Conservation (phyloP, 306 rosid genomes). For the Vicia sativa region DNA sequence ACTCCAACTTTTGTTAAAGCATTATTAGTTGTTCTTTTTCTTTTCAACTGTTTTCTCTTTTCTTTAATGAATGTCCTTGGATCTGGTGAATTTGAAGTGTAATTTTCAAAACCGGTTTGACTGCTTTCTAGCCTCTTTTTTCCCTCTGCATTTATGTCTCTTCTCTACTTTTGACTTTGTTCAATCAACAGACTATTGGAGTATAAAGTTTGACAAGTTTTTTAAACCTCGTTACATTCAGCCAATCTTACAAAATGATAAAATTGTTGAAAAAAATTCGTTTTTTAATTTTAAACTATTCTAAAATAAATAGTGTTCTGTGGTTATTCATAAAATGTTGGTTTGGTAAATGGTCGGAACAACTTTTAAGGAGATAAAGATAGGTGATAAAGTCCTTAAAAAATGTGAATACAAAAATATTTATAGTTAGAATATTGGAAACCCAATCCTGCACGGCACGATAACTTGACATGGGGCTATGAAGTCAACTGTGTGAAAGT, state of each 20-base stretch:
- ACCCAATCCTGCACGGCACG: slow-evolving; percentile 71
- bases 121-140: slow-evolving; percentile 1
- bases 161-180: slow-evolving; percentile 8
- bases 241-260: not conserved
- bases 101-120: slow-evolving; percentile 11
- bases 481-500: slow-evolving; percentile 53
- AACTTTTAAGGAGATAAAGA: too few species aligned
- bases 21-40: not conserved
- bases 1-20: not conserved
- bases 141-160: not conserved
- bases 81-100: slow-evolving; percentile 12
- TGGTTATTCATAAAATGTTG: too few species aligned
- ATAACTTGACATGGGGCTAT: slow-evolving; percentile 46
- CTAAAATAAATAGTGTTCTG: too few species aligned
- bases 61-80: slow-evolving; percentile 22
- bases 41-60: not conserved
- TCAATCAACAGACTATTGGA: slow-evolving; percentile 18
- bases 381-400: not conserved
- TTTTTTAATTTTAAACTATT: too few species aligned
- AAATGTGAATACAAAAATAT: not conserved
- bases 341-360: too few species aligned
- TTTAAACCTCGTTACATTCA: not conserved
- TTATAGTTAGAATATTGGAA: slow-evolving; percentile 23
- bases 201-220: not conserved
- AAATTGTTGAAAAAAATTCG: too few species aligned